Base-by-base conservation (phyloP, 352 stramenopile species). In the Pythium oligandrum region DNA sequence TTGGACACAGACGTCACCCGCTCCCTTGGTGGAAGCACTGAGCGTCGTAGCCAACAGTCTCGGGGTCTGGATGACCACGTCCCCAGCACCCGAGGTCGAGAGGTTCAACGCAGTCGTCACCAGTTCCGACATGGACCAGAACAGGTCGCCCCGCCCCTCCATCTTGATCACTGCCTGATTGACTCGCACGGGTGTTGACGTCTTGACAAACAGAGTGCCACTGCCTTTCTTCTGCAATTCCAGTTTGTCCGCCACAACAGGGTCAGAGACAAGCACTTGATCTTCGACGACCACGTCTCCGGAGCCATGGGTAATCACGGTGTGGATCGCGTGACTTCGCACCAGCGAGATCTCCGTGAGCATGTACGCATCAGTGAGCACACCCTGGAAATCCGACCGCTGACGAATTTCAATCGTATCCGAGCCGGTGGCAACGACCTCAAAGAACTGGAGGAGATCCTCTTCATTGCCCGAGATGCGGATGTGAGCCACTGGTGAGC, bases 221-320 rank as follows among this genome's bases (percentile, higher is more conserved):
- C 53, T 66, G 4, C 59, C 59, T 2, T 11, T 34, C 5, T 46
- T 26, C 43, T 52, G n/a, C 4, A 66, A n/a, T 30, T 52, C 52
- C 6, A 64, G 40, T 4, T 38, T 3, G 11, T n/a, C 53, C 3
- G 4, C 9, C 8, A 26, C 17, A 26, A 26, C 17, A 26, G 4
- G 42, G 10, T 53, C 35, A n/a, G 40, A 34, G 8, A 55, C 48
- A 17, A 66, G 47, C 30, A 66, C 59, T 35, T 45, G 45, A 37
- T 60, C 53, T 45, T 66, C 59, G 4, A 66, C 40, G 31, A 66
- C 34, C 12, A 66, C 48, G 40, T 66, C 59, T 2, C 35, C 59
- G 3, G 47, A 45, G 39, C 52, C 44, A 12, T 46, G 12, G 4
- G 53, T 47, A 8, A 54, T 35, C 40, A 66, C 39, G 33, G 44